Evolutionary conservation across 805 yeast species (phyloP), one percentile per base, ranked within the genome.

Genomic region (Schwanniomyces polymorphus): DNA sequence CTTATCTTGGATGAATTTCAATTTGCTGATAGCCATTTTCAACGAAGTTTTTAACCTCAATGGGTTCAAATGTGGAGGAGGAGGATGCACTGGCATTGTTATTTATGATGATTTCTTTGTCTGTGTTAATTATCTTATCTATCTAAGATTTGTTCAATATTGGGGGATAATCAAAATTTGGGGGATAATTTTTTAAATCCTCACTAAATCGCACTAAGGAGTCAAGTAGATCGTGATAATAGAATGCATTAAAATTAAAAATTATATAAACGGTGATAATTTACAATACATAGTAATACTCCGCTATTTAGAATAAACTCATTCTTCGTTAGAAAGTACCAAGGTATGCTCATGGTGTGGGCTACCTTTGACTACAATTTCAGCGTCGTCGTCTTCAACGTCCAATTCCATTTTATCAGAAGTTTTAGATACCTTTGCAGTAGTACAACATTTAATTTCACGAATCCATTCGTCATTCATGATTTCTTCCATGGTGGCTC

Each of bases 1-100:
- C 67, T 86, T 86, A 49, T 84, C 86, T 62, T 88, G 91, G 21
- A 84, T 76, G 58, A 86, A 81, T 55, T 85, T 76, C 44, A 88
- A 75, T 49, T 89, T 78, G 58, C 85, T 83, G 16, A 86, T 78
- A 29, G 91, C 82, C 84, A 87, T 85, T 63, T 84, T 85, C 37
- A 82, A 60, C 10, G 72, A 60, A 7, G 78, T 73, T 48, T 70
- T 74, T 43, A 74, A 57, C 50, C 72, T 55, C 27, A 57, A 48
- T 10, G 70, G 66, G 48, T 67, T 69, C 50, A 71, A 48, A 8
- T 57, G 69, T 1, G 67, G 63, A 12, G 61, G 61, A n/a, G 54
- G 53, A 26, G 55, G 55, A 23, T 52, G 46, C 4, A 28, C 17
- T 4, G 42, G 31, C 48, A 46, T 45, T 14, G 17, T 27, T 12